phyloP scores from a whole-genome alignment of 1,139 yeast genomes.

The Kurtzmaniella quercitrusa region DNA sequence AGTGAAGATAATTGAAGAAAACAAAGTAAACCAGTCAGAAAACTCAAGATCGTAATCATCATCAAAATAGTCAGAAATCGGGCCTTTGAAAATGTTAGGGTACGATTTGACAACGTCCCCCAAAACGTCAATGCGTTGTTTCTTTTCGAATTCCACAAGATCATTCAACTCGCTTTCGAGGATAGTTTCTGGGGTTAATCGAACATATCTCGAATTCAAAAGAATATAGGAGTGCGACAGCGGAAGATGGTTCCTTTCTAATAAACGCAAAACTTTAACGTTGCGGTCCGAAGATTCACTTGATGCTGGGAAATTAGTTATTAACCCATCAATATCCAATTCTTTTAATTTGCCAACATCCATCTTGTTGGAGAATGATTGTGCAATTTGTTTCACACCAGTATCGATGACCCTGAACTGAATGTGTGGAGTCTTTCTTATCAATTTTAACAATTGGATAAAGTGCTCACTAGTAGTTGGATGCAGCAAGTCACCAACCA shows the following conservation, averaged over 20 bases:
- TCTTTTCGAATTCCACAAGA: conserved; percentile 32
- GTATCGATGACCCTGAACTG: conserved; percentile 36
- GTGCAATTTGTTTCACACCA: conserved; percentile 10
- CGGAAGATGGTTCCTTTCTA: conserved; percentile 27
- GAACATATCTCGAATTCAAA: conserved; percentile 40
- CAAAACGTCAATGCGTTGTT: conserved; percentile 29
- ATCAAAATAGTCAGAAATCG: not conserved
- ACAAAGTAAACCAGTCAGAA: conserved; percentile 47
- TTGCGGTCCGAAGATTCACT: not conserved
- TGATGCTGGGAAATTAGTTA: not conserved
- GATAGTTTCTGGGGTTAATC: conserved; percentile 20
- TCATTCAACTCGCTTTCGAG: conserved; percentile 20
- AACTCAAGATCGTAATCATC: not conserved
- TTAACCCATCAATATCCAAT: conserved; percentile 12
- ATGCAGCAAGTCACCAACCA: conserved; percentile 52
- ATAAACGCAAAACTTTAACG: conserved; percentile 10
- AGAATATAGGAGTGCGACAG: conserved; percentile 31
- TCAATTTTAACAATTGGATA: conserved; percentile 23
- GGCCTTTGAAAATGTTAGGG: conserved; percentile 21
- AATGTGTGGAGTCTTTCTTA: conserved; percentile 19
- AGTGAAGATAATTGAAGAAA: conserved; percentile 38
- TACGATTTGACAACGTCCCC: conserved; percentile 27
- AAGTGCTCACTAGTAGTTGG: conserved; percentile 38
- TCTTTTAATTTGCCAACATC: conserved; percentile 12
- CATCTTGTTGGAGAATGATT: conserved; percentile 7